Evolutionary conservation across 768 basidiomycete genomes (phyloP), one percentile per base, ranked within the genome.

Genomic region (Rhizopogon vesiculosus): DNA sequence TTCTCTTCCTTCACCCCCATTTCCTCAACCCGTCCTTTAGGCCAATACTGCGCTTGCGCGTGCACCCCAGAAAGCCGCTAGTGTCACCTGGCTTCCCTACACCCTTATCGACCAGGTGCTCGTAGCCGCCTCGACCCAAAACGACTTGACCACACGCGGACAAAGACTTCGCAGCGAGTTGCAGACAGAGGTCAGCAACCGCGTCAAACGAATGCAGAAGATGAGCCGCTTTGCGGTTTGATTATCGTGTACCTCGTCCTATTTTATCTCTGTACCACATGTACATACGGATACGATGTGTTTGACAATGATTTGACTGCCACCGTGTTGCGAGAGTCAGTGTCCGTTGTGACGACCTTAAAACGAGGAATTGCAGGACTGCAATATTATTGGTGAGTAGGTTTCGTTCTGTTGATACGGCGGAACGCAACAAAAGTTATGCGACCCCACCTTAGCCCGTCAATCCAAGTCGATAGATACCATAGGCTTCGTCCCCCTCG

Each of bases 81-180:
- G 78, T 35, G 66, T 79, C 52, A 87, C 87, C 4, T 93, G 90
- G 87, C 74, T 93, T 40, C 92, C 92, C 13, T 93, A 93, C 64
- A 82, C 84, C 48, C 77, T 93, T 53, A 81, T 94, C 59, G 92
- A 94, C 69, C 87, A 91, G 69, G 86, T 93, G 38, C 76, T 93
- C 29, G 76, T 77, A 22, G 84, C 85, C 13, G 82, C 86, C 9
- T 78, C 79, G 56, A 71, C 78, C 7, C 78, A 81, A 62, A 74
- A 77, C 38, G 76, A 77, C 39, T 66, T 82, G 50, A 78, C 82
- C 19, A 55, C 77, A 12, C 76, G 75, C 42, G 71, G 70, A 25
- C 69, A 66, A 45, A 56, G 46, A 7, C 70, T 77, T 31, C 74
- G 84, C 45, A 68, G 75, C 33, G 77, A 80, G 57, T 70, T 92